Base-by-base conservation (phyloP, 176 grass and related monocot genomes). In the Dendrocalamus sinicus region DNA sequence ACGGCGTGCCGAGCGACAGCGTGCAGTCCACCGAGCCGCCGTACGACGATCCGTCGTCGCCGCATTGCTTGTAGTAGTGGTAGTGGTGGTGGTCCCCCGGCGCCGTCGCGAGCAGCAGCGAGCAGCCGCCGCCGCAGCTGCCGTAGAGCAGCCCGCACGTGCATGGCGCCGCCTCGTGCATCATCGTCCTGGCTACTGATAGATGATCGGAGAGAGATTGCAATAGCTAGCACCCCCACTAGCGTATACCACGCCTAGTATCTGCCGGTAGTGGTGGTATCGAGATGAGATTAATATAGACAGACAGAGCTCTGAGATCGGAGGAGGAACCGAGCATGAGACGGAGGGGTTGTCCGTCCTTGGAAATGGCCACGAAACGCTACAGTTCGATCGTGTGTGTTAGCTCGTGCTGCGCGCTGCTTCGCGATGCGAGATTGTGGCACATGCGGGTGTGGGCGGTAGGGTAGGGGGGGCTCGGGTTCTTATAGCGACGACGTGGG, bases 1-100 rank as follows among this genome's bases (percentile, higher is more conserved):
- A 98, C 15, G 95, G 93, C 22, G 95, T 98, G 60, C 93, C 93
- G 47, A 98, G 95, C 81, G 95, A 98, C 13, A 98, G 89, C 9
- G 95, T 98, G 84, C 95, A 98, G 88, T 98, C 95, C 11, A 98
- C 95, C 26, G 73, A 90, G n/a, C 72, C 87, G 7, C 69, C 67
- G 73, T 85, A 86, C 11, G 53, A 40, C 71, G 73, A 54, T 65
- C 2, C 52, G 67, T 32, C 71, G 45, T 84, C 83, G 52, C 78
- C 75, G 66, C 68, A 88, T 46, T 70, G 83, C 84, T 46, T 87
- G 76, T 83, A 82, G 76, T 80, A 78, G 72, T 86, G 64, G 65
- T n/a, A n/a, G n/a, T 65, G 61, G 62, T 81, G 26, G 59, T 87
- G 80, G 24, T 94, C 79, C 39, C 77, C 90, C 28, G 80, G 26